A percentile compares a stretch with the other conserved stretches of the same genome.
phyloP scores from a whole-genome alignment of 2,329 filamentous ascomycete species.

The Fonsecaea pugnacius region DNA sequence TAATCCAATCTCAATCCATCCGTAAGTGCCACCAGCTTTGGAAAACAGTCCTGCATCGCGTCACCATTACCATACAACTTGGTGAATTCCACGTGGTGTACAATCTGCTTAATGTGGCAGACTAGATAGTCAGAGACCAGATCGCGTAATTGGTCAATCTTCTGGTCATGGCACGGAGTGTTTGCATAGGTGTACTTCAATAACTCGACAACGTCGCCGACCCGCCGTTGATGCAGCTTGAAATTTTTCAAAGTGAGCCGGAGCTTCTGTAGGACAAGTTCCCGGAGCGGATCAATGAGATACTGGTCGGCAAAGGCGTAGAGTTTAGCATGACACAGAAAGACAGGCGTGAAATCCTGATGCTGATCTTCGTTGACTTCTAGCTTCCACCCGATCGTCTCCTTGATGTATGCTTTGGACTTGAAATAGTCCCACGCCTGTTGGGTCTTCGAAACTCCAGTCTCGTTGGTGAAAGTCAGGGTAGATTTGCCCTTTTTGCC shows the following conservation, averaged over 20 bases:
- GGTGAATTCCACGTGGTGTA: slow-evolving; percentile 16
- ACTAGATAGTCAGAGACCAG: slow-evolving; percentile 37
- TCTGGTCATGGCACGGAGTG: slow-evolving; percentile 36
- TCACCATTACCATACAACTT: slow-evolving; percentile 21
- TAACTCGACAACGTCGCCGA: slow-evolving; percentile 42
- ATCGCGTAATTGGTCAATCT: slow-evolving; percentile 32
- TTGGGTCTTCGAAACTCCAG: not conserved
- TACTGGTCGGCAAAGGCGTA: slow-evolving; percentile 50
- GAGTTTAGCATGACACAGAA: slow-evolving; percentile 48
- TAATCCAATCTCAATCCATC: slow-evolving; percentile 13
- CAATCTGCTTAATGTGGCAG: slow-evolving; percentile 30
- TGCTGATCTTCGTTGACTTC: slow-evolving; percentile 20
- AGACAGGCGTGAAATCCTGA: slow-evolving; percentile 43
- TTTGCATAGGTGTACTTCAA: slow-evolving; percentile 46
- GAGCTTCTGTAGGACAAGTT: slow-evolving; percentile 43
- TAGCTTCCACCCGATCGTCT: slow-evolving; percentile 24
- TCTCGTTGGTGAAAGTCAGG: too few species aligned
- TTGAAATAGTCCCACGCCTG: slow-evolving; percentile 17
- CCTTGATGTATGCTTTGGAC: slow-evolving; percentile 1
- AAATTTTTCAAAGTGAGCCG: slow-evolving; percentile 41
- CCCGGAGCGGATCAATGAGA: slow-evolving; percentile 42
- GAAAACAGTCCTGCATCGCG: slow-evolving; percentile 19
- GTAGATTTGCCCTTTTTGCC: too few species aligned
- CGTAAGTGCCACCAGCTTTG: slow-evolving; percentile 19
- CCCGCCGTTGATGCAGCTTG: slow-evolving; percentile 39